Percentiles rank a stretch among this genome's conserved stretches.
These are phyloP conservation scores for Xerocomellus intermedius DNA, from an alignment of 768 basidiomycete species.

Conservation along the genomic window DNA sequence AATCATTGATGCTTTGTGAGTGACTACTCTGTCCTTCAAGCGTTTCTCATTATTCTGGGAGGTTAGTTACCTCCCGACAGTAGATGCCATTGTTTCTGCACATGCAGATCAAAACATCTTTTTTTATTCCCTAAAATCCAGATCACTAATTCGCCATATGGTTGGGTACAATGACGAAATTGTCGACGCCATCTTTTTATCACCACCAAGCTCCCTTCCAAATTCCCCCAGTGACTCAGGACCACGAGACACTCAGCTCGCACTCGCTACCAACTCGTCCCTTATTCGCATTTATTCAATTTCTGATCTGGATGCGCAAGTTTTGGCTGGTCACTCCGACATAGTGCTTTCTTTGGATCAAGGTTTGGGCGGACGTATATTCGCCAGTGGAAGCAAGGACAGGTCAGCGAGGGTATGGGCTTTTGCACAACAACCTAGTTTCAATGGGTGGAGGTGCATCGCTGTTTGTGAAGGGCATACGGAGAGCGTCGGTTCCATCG, in stretches of 20 bases:
- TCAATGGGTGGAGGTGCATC: slow-evolving; percentile 56
- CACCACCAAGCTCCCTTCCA: slow-evolving; percentile 34
- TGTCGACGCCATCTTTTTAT: slow-evolving; percentile 82
- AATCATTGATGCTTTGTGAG: slow-evolving; percentile 81
- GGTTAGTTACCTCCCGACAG: slow-evolving; percentile 64
- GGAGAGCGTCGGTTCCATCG: slow-evolving; percentile 89
- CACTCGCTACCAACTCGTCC: slow-evolving; percentile 96
- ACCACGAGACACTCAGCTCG: slow-evolving; percentile 67
- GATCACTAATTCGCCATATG: slow-evolving; percentile 69
- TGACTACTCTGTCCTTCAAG: slow-evolving; percentile 15
- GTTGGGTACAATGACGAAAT: slow-evolving; percentile 99
- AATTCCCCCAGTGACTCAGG: slow-evolving; percentile 18
- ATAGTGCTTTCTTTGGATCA: slow-evolving; percentile 86
- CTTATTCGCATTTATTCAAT: slow-evolving; percentile 88
- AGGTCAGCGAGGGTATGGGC: slow-evolving; percentile 85
- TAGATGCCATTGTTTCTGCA: slow-evolving; percentile 70
- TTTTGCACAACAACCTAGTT: slow-evolving; percentile 12
- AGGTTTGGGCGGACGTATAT: slow-evolving; percentile 60
- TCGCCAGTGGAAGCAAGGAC: slow-evolving; percentile 95
- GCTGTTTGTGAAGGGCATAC: slow-evolving; percentile 92
- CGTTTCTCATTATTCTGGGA: slow-evolving; percentile 17
- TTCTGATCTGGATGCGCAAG: slow-evolving; percentile 72
- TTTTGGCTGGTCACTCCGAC: slow-evolving; percentile 86
- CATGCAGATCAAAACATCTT: slow-evolving; percentile 98
- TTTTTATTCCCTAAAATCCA: slow-evolving; percentile 76